phyloP scores from a whole-genome alignment of 768 basidiomycete genomes.

The Mrakia blollopis region DNA sequence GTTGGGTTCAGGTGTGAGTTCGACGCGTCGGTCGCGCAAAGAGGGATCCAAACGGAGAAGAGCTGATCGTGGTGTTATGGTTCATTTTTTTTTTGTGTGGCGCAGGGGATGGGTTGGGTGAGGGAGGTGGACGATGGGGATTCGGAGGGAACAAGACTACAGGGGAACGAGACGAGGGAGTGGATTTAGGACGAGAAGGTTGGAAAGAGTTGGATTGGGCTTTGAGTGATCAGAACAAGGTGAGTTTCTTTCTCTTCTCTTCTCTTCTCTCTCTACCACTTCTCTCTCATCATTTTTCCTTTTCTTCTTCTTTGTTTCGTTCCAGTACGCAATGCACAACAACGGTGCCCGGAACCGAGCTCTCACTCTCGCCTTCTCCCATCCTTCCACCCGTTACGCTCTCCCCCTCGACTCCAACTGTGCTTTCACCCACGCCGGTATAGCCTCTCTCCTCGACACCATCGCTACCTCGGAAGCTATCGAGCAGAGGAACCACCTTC shows the following conservation, averaged over 20 bases:
- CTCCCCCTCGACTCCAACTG: conserved; percentile 42
- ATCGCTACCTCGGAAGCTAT: conserved; percentile 27
- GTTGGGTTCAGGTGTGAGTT: conserved; percentile 5
- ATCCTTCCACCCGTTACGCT: conserved; percentile 39
- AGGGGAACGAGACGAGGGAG: neutral
- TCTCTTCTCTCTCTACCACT: neutral
- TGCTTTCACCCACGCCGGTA: conserved; percentile 39
- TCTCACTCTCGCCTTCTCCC: conserved; percentile 36
- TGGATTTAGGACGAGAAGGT: neutral
- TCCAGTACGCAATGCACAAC: conserved; percentile 9
- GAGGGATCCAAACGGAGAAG: too few species aligned
- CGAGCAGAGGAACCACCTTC: conserved; percentile 18
- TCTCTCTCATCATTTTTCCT: too few species aligned
- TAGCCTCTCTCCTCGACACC: conserved; percentile 36
- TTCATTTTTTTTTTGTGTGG: neutral
- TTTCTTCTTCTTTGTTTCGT: neutral
- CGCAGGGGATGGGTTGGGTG: neutral
- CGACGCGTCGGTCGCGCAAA: neutral
- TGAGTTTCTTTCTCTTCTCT: neutral
- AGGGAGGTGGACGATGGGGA: conserved; percentile 6
- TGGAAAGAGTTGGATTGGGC: conserved; percentile 23
- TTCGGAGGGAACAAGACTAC: conserved; percentile 13
- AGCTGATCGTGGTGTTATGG: neutral
- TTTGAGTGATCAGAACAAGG: neutral
- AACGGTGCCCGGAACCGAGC: conserved; percentile 41